phyloP scores from a whole-genome alignment of 2,329 filamentous ascomycete genomes.

The Hymenoscyphus infarciens region DNA sequence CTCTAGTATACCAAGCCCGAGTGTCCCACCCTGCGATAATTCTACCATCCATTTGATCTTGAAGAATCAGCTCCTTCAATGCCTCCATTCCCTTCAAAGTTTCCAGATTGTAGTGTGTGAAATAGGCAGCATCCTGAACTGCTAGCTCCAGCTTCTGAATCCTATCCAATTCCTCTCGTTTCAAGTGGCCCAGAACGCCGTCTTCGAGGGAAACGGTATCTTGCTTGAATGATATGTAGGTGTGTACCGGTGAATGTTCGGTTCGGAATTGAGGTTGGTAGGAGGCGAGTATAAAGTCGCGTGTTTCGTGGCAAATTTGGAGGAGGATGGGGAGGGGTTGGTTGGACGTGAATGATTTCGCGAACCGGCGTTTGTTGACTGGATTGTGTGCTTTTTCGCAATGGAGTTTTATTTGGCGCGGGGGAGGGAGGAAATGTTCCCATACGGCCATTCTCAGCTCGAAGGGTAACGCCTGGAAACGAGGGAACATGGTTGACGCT shows the following conservation, averaged over 20 bases:
- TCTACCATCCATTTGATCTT: not conserved
- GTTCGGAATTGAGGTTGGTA: constrained; percentile 26
- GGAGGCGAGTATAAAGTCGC: constrained; percentile 24
- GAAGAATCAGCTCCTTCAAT: constrained; percentile 25
- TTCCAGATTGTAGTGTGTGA: constrained; percentile 30
- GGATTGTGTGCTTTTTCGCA: constrained; percentile 19
- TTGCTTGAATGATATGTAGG: constrained; percentile 22
- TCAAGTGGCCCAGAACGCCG: constrained; percentile 23
- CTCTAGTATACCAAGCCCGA: not conserved
- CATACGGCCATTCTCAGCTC: constrained; percentile 33
- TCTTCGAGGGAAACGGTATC: constrained; percentile 26
- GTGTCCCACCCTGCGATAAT: not conserved
- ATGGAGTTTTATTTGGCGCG: constrained; percentile 22
- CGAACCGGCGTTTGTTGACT: constrained; percentile 8
- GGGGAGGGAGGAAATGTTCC: constrained; percentile 15
- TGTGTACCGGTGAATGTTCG: constrained; percentile 13
- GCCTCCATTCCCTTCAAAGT: constrained; percentile 25
- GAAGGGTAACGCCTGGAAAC: constrained; percentile 29
- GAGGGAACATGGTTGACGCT: constrained; percentile 21
- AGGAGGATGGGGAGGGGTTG: constrained; percentile 30
- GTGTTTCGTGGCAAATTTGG: constrained; percentile 33
- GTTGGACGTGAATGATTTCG: constrained; percentile 19
- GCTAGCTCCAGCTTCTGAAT: constrained; percentile 25
- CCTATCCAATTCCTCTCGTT: constrained; percentile 10
- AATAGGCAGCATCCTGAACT: constrained; percentile 27